Conservation (phyloP, 192 early-diverging fungal genomes). For the Linnemannia elongata region DNA sequence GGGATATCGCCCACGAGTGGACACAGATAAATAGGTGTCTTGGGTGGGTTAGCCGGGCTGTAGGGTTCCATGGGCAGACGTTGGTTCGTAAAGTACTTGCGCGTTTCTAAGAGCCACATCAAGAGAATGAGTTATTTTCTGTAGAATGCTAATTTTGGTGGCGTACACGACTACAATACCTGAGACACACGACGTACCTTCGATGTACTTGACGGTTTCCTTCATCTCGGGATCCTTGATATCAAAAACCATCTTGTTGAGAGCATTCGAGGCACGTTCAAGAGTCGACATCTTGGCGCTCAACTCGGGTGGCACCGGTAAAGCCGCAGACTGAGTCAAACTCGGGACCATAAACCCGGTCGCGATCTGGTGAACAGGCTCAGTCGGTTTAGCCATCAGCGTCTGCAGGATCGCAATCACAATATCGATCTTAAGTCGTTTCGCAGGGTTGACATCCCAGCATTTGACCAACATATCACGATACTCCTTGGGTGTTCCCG, state of each 20-base stretch:
- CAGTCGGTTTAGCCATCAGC: slow-evolving; percentile 33
- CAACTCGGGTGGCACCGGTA: slow-evolving; percentile 46
- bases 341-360: slow-evolving; percentile 46
- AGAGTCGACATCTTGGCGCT: slow-evolving; percentile 41
- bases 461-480: slow-evolving; percentile 53
- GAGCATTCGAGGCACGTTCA: slow-evolving; percentile 36
- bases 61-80: slow-evolving; percentile 22
- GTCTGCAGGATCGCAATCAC: slow-evolving; percentile 55
- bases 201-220: slow-evolving; percentile 43
- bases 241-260: slow-evolving; percentile 53
- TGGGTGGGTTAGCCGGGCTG: slow-evolving; percentile 27
- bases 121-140: neutral
- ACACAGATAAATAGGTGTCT: slow-evolving; percentile 45
- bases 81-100: slow-evolving; percentile 30
- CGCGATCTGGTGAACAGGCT: slow-evolving; percentile 27
- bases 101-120: slow-evolving; percentile 18
- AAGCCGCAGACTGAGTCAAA: slow-evolving; percentile 25
- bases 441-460: slow-evolving; percentile 55
- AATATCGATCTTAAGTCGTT: slow-evolving; percentile 54
- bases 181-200: slow-evolving; percentile 29
- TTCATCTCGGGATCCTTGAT: slow-evolving; percentile 43
- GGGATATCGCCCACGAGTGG: slow-evolving; percentile 45
- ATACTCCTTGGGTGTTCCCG: slow-evolving; percentile 55
- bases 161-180: neutral
- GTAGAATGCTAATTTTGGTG: neutral